Conservation (phyloP, 2,329 filamentous ascomycete species). For the Aureobasidium sp. region DNA sequence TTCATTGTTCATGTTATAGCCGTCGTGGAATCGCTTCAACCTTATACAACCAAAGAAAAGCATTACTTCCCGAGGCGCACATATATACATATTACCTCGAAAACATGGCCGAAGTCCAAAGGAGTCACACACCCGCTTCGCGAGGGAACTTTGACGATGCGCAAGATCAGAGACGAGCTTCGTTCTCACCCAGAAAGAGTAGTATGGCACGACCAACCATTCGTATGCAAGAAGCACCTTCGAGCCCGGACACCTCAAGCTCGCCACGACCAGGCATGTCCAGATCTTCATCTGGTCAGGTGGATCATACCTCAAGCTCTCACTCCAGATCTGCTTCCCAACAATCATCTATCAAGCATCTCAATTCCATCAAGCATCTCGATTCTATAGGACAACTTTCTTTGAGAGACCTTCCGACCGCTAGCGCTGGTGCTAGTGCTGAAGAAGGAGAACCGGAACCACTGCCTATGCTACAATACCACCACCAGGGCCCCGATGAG, state of each 20-base stretch:
- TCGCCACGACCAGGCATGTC: slow-evolving; percentile 25
- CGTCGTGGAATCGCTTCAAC: not conserved
- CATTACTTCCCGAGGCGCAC: not conserved
- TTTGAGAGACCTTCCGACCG: slow-evolving; percentile 20
- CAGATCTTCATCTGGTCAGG: slow-evolving; percentile 24
- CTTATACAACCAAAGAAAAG: not conserved
- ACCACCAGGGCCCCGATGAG: slow-evolving; percentile 40
- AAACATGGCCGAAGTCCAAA: slow-evolving; percentile 4
- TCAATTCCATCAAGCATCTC: slow-evolving; percentile 12
- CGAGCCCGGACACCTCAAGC: slow-evolving; percentile 29
- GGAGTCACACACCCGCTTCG: not conserved
- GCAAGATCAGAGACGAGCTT: not conserved
- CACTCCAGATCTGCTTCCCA: slow-evolving; percentile 13
- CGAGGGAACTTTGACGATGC: not conserved
- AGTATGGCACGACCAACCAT: slow-evolving; percentile 19
- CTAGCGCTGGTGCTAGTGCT: slow-evolving; percentile 21
- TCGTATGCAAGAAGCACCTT: slow-evolving; percentile 27
- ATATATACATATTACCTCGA: not conserved
- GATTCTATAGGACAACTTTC: slow-evolving; percentile 18
- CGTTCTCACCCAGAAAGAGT: slow-evolving; percentile 9
- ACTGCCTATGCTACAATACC: slow-evolving; percentile 42
- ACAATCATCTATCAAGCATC: slow-evolving; percentile 15
- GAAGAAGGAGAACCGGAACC: slow-evolving; percentile 24
- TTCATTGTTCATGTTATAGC: not conserved
- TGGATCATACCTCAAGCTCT: slow-evolving; percentile 6